These are phyloP conservation scores for Endotrypanum monterogeii DNA, from an alignment of 208 protist species.

Conservation along the genomic window DNA sequence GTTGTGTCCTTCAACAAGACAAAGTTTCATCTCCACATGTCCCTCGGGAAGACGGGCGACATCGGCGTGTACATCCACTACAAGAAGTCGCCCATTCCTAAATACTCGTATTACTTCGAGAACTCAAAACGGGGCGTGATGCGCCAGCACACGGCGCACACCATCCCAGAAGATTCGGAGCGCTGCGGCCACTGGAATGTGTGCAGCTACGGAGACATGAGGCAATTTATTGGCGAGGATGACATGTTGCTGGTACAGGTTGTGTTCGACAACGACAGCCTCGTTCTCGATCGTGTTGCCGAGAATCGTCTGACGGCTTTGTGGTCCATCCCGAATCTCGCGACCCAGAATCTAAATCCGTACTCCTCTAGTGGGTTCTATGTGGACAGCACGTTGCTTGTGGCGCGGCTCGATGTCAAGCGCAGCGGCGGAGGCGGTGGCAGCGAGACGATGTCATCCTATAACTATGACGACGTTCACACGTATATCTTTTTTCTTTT, in stretches of 20 bases:
- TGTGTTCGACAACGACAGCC: slow-evolving; percentile 76
- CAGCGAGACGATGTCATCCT: slow-evolving; percentile 32
- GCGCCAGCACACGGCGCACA: slow-evolving; percentile 91
- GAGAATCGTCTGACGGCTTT: slow-evolving; percentile 42
- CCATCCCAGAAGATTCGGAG: slow-evolving; percentile 70
- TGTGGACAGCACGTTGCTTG: slow-evolving; percentile 44
- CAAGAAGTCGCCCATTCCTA: slow-evolving; percentile 83
- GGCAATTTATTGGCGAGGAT: slow-evolving; percentile 48
- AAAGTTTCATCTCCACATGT: slow-evolving; percentile 91
- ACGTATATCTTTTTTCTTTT: slow-evolving; percentile 80
- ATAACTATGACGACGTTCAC: slow-evolving; percentile 39
- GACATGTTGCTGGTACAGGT: slow-evolving; percentile 65
- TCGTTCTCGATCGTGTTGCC: slow-evolving; percentile 36
- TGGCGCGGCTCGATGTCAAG: slow-evolving; percentile 66
- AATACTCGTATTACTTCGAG: slow-evolving; percentile 89
- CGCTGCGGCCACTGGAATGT: slow-evolving; percentile 91
- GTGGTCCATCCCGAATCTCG: slow-evolving; percentile 72
- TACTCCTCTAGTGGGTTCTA: slow-evolving; percentile 72
- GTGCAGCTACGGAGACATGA: slow-evolving; percentile 56
- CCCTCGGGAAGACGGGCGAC: slow-evolving; percentile 46
- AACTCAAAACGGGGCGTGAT: slow-evolving; percentile 64
- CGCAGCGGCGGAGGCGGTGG: slow-evolving; percentile 30
- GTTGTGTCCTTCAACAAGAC: slow-evolving; percentile 56
- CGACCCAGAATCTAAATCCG: slow-evolving; percentile 68
- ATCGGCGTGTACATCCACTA: slow-evolving; percentile 89